phyloP scores from a whole-genome alignment of 208 protist genomes.

The Leishmania lainsoni region DNA sequence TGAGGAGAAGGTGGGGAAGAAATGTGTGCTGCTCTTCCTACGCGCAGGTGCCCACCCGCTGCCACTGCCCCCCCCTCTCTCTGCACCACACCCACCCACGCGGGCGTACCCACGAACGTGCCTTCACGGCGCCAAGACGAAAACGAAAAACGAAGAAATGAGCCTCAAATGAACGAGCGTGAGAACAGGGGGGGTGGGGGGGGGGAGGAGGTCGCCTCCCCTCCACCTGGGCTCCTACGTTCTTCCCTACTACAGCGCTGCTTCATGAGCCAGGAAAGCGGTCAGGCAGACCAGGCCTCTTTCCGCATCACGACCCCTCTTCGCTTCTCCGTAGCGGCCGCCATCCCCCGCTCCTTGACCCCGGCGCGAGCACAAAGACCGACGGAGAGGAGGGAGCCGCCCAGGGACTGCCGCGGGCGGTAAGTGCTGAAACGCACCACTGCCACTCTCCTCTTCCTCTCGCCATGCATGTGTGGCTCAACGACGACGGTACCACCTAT shows the following conservation, averaged over 20 bases:
- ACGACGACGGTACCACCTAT: background rate
- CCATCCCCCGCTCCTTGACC: background rate
- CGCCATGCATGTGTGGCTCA: background rate
- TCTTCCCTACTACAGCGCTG: background rate
- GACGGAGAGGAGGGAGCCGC: background rate
- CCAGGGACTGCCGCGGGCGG: background rate
- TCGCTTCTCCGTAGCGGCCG: background rate
- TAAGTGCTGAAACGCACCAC: background rate
- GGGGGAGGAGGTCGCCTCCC: background rate
- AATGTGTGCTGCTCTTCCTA: too few species aligned
- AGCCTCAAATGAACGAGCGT: background rate
- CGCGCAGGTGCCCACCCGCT: too few species aligned
- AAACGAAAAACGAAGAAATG: background rate
- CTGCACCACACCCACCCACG: too few species aligned
- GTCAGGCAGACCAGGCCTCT: background rate
- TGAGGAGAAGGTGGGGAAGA: background rate
- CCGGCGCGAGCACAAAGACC: background rate
- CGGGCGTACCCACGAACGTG: too few species aligned
- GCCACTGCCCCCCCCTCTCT: too few species aligned
- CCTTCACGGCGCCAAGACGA: background rate
- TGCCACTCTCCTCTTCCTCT: background rate
- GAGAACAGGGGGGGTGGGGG: background rate
- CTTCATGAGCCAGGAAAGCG: background rate
- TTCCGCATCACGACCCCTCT: background rate
- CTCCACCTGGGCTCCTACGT: background rate